Evolutionary conservation across 345 rosid genomes (phyloP), one percentile per base, ranked within the genome.

Genomic region (Dipteronia sinensis): DNA sequence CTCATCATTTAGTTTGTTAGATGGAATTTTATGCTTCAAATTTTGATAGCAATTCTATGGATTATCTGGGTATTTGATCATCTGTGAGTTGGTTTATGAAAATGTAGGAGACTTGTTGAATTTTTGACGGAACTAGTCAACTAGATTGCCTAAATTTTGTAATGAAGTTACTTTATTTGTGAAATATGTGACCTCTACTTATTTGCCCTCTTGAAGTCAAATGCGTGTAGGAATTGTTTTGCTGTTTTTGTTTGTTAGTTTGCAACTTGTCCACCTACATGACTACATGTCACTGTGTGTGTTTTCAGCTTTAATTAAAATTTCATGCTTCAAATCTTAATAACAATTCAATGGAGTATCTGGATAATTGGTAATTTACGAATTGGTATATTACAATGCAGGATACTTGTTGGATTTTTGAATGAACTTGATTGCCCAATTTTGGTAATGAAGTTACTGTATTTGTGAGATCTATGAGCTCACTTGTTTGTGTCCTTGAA

Each of bases 51-150:
- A 44, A 44, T 63, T 23, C 1, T 0, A 22, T 1, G 3, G 44
- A 27, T n/a, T 46, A 42, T 70, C 20, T 65, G 69, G 25, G 67
- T 56, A 16, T 59, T 76, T 71, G 16, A 17, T 49, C 16, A 46
- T 66, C 25, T 66, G 4, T 22, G 61, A 15, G 67, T 67, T 73
- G 69, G 11, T 69, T 15, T 1, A 16, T 65, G 40, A 12, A 40
- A 65, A 17, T 67, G 53, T 67, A n/a, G 13, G 44, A 77, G 3
- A 76, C 20, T 13, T 8, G 27, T 47, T 58, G 22, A 17, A 7
- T 66, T 61, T 27, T 68, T 19, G 16, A 62, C 7, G 56, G 40
- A 5, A 38, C 10, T 23, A 62, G 11, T 65, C 27, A 3, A 23
- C n/a, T 22, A 27, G 55, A 49, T 49, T 13, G 55, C 16, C 19